Percentiles rank a stretch among this genome's conserved stretches.
phyloP scores from a whole-genome alignment of 1,284 basidiomycete species.

The Sporisorium iseilematis-ciliati region DNA sequence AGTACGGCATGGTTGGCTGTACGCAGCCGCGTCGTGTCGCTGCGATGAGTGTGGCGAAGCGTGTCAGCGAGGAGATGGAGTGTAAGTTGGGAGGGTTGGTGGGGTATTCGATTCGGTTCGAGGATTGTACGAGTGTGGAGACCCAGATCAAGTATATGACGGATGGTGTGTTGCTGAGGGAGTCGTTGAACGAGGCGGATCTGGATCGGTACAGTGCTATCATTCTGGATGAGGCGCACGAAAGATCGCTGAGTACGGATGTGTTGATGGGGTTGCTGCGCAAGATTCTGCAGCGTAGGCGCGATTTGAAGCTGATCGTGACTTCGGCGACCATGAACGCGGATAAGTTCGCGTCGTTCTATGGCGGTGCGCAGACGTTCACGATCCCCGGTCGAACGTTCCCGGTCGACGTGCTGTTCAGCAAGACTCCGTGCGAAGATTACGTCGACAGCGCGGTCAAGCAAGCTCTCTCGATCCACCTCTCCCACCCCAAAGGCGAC shows the following conservation, averaged over 20 bases:
- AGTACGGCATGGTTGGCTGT: slow-evolving; percentile 88
- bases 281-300: slow-evolving; percentile 89
- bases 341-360: slow-evolving; percentile 93
- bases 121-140: slow-evolving; percentile 90
- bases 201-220: slow-evolving; percentile 94
- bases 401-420: slow-evolving; percentile 95
- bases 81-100: slow-evolving; percentile 86
- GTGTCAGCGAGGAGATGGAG: slow-evolving; percentile 92
- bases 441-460: slow-evolving; percentile 98
- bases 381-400: slow-evolving; percentile 98
- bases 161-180: slow-evolving; percentile 93
- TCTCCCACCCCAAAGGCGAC: slow-evolving; percentile 92
- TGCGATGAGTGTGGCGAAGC: slow-evolving; percentile 98
- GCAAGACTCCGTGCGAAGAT: slow-evolving; percentile 97
- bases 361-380: slow-evolving; percentile 92
- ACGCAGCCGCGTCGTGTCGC: slow-evolving; percentile 97
- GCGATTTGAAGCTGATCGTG: slow-evolving; percentile 95
- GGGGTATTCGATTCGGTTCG: slow-evolving; percentile 97
- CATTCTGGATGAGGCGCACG: slow-evolving; percentile 96
- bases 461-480: slow-evolving; percentile 94
- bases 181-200: slow-evolving; percentile 95
- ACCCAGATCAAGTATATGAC: slow-evolving; percentile 97
- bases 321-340: slow-evolving; percentile 99
- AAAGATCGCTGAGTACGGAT: slow-evolving; percentile 93
- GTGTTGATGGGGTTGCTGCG: slow-evolving; percentile 94